Percentiles rank a stretch among this genome's conserved stretches.
phyloP scores from a whole-genome alignment of 345 rosid genomes.

The Draba incana region DNA sequence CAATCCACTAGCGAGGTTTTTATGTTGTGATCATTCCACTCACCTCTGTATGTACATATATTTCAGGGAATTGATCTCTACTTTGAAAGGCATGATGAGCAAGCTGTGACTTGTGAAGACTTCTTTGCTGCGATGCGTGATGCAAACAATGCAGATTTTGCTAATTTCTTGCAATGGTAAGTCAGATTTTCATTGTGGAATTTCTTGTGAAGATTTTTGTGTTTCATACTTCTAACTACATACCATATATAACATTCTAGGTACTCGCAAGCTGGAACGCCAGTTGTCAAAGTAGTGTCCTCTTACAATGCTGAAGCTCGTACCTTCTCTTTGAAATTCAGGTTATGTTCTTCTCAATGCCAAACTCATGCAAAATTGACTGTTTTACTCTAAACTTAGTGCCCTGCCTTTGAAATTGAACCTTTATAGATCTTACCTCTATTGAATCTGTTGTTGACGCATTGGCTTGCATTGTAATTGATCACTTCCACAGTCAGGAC shows the following conservation, averaged over 20 bases:
- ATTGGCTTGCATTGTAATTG: conserved; percentile 22
- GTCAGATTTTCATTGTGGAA: conserved; percentile 10
- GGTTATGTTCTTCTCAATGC: conserved; percentile 48
- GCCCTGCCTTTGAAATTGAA: background rate
- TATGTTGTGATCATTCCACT: background rate
- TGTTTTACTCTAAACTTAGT: background rate
- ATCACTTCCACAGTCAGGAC: conserved; percentile 67
- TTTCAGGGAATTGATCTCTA: conserved; percentile 97
- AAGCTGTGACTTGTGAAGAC: conserved; percentile 99
- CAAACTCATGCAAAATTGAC: background rate
- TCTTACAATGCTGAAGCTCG: conserved; percentile 71
- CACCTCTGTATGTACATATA: conserved; percentile 24
- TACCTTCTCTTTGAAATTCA: conserved; percentile 84
- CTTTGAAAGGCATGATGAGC: conserved; percentile 90
- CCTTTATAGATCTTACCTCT: background rate
- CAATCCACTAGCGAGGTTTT: conserved; percentile 9
- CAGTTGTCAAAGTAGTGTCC: conserved; percentile 78
- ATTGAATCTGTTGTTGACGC: conserved; percentile 14
- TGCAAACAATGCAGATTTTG: conserved; percentile 91
- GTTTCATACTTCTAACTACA: conserved; percentile 14
- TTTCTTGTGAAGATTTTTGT: conserved; percentile 15
- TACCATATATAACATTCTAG: conserved; percentile 45
- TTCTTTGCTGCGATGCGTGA: conserved; percentile 97
- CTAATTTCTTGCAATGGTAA: conserved; percentile 91
- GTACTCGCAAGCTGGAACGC: conserved; percentile 99